Evolutionary conservation across 108 stramenopile species (phyloP).

Genomic region (Conticribra weissflogii): DNA sequence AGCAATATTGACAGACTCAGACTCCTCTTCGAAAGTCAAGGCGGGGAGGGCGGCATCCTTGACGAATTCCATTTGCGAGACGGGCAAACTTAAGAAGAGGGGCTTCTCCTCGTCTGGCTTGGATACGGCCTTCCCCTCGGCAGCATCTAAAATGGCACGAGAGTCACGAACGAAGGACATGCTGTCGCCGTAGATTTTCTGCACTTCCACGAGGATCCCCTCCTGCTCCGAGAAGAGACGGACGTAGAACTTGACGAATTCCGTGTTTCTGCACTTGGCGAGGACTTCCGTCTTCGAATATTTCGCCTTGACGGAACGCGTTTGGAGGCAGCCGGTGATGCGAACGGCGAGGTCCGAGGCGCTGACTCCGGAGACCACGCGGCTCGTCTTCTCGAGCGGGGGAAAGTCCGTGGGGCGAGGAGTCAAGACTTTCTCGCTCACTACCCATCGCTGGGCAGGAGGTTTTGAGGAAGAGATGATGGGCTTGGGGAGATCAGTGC

Average conservation of each 20-base stretch:
- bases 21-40: constrained; percentile 27
- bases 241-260: constrained; percentile 72
- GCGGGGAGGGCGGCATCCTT: constrained; percentile 27
- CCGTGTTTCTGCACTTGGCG: constrained; percentile 69
- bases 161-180: constrained; percentile 69
- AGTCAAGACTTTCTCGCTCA: constrained; percentile 18
- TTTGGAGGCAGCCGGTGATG: constrained; percentile 59
- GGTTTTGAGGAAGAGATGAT: not conserved
- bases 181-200: constrained; percentile 63
- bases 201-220: constrained; percentile 72
- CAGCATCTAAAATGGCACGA: constrained; percentile 68
- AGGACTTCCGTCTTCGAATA: constrained; percentile 52
- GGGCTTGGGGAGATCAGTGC: constrained; percentile 1
- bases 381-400: constrained; percentile 58
- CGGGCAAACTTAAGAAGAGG: constrained; percentile 39
- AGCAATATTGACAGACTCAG: constrained; percentile 48
- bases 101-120: constrained; percentile 8
- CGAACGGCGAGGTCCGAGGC: constrained; percentile 58
- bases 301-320: constrained; percentile 66
- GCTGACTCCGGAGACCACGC: constrained; percentile 46
- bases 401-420: constrained; percentile 37
- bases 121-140: constrained; percentile 51
- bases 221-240: constrained; percentile 61
- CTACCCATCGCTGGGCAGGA: constrained; percentile 25
- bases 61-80: constrained; percentile 65